Evolutionary conservation across 1,284 basidiomycete genomes (phyloP).

Genomic region (Anthracocystis setariae): DNA sequence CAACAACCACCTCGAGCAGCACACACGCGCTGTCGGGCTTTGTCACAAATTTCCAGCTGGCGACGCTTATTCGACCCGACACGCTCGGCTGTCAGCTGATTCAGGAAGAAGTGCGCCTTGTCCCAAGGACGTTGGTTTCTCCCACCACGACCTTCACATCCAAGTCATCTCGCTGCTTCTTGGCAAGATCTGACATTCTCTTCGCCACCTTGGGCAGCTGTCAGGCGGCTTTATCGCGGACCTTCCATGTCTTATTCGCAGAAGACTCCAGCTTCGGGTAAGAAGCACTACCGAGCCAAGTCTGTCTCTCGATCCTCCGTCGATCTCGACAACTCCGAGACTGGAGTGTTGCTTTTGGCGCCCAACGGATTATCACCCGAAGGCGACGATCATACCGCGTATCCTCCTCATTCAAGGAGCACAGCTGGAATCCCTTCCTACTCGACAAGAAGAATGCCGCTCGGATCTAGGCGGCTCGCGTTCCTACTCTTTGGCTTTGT

Average conservation of each 20-base stretch:
- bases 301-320: slow-evolving; percentile 37
- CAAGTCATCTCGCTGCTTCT: background rate
- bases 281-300: slow-evolving; percentile 43
- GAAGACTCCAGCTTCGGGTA: slow-evolving; percentile 21
- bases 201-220: slow-evolving; percentile 12
- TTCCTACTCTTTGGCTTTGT: slow-evolving; percentile 40
- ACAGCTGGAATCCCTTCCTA: slow-evolving; percentile 16
- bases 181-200: background rate
- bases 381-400: slow-evolving; percentile 13
- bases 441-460: slow-evolving; percentile 42
- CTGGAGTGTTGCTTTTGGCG: slow-evolving; percentile 31
- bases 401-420: slow-evolving; percentile 24
- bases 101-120: no score
- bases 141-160: slow-evolving; percentile 2
- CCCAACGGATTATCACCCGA: slow-evolving; percentile 33
- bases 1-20: no score
- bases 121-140: no score
- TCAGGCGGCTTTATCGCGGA: slow-evolving; percentile 2
- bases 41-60: no score
- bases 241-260: slow-evolving; percentile 35
- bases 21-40: background rate
- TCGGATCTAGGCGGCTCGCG: slow-evolving; percentile 37
- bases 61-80: no score
- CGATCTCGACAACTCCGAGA: slow-evolving; percentile 46
- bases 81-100: no score